phyloP scores from a whole-genome alignment of 176 grass and related monocot genomes.

The Metroxylon sagu region DNA sequence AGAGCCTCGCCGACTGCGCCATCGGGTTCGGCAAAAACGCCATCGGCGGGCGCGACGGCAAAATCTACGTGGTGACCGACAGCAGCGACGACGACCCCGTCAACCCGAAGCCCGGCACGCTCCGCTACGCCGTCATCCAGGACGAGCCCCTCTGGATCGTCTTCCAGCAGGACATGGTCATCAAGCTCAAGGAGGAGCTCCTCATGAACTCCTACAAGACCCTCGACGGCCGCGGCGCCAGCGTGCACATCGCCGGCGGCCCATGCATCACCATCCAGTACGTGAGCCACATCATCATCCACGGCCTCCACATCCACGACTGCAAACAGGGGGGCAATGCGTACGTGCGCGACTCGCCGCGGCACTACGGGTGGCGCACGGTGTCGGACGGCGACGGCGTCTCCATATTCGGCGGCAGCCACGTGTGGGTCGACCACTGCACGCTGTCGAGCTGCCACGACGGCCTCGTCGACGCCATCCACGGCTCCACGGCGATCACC shows the following conservation, averaged over 20 bases:
- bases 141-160: constrained; percentile 19
- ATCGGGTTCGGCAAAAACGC: constrained; percentile 22
- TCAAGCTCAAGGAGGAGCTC: constrained; percentile 21
- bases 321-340: constrained; percentile 16
- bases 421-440: constrained; percentile 23
- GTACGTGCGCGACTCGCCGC: constrained; percentile 13
- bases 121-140: constrained; percentile 16
- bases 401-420: constrained; percentile 19
- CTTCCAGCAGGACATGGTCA: constrained; percentile 18
- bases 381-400: constrained; percentile 22
- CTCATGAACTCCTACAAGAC: constrained; percentile 23
- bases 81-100: constrained; percentile 13
- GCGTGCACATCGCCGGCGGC: constrained; percentile 20
- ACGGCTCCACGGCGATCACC: constrained; percentile 15
- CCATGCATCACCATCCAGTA: constrained; percentile 23
- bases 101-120: constrained; percentile 14
- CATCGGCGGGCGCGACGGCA: constrained; percentile 5
- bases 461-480: constrained; percentile 16
- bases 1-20: constrained; percentile 18
- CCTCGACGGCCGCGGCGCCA: constrained; percentile 18
- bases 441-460: constrained; percentile 18
- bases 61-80: constrained; percentile 17
- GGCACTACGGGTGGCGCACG: constrained; percentile 21
- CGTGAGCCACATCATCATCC: constrained; percentile 23
- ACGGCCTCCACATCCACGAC: constrained; percentile 21